phyloP scores from a whole-genome alignment of 495 filamentous ascomycete genomes.

The Lophiostoma macrostomum region DNA sequence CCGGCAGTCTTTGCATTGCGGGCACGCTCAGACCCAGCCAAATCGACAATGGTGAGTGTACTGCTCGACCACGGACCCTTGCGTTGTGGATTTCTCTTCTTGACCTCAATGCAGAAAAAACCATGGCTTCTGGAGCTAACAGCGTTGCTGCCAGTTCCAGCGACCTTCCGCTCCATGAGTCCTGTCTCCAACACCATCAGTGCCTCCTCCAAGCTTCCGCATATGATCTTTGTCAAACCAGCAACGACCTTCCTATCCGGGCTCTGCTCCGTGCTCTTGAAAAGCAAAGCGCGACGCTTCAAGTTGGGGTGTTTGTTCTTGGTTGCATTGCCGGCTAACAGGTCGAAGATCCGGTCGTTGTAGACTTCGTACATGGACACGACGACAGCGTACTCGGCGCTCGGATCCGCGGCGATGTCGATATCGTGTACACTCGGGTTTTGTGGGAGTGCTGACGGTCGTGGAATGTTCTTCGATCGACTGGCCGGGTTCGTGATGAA shows the following conservation, averaged over 20 bases:
- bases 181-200: constrained; percentile 89
- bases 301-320: constrained; percentile 42
- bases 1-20: constrained; percentile 91
- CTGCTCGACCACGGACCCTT: constrained; percentile 69
- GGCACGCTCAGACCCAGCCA: constrained; percentile 88
- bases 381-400: constrained; percentile 81
- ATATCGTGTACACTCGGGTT: constrained; percentile 72
- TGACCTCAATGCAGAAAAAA: constrained; percentile 94
- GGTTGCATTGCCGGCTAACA: constrained; percentile 59
- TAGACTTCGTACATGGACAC: constrained; percentile 99
- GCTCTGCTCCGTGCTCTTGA: constrained; percentile 81
- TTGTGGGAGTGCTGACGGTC: constrained; percentile 62
- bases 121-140: constrained; percentile 89
- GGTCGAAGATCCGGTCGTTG: constrained; percentile 96
- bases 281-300: constrained; percentile 73
- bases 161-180: constrained; percentile 79
- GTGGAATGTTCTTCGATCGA: constrained; percentile 39
- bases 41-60: constrained; percentile 83
- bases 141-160: constrained; percentile 85
- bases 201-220: constrained; percentile 79
- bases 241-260: constrained; percentile 88
- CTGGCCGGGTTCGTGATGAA: constrained; percentile 30
- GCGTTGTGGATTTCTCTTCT: constrained; percentile 64
- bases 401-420: constrained; percentile 59
- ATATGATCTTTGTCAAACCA: constrained; percentile 85